A percentile compares a stretch with the other conserved stretches of the same genome.
These are phyloP conservation scores for Kwoniella dejecticola DNA, from an alignment of 768 basidiomycete genomes.

Conservation along the genomic window DNA sequence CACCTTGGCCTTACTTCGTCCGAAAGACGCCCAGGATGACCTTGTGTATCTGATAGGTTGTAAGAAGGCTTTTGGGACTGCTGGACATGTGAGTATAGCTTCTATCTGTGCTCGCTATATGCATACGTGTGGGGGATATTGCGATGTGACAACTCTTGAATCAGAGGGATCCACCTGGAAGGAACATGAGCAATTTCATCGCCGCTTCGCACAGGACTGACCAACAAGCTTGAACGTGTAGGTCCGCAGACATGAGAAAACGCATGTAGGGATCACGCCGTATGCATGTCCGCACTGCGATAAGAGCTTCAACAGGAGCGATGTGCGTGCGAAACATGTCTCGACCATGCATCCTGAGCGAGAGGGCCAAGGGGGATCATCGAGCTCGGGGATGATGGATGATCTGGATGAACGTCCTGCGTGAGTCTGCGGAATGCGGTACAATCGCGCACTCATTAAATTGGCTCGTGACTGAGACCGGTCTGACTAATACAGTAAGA, in stretches of 20 bases:
- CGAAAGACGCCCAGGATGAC: background rate
- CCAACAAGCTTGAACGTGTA: background rate
- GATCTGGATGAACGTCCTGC: conserved; percentile 7
- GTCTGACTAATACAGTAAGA: too few relatives aligned
- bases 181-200: background rate
- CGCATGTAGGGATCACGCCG: conserved; percentile 38
- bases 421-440: background rate
- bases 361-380: background rate
- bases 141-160: too few relatives aligned
- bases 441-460: too few relatives aligned
- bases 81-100: conserved; percentile 33
- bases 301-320: conserved; percentile 41
- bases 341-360: conserved; percentile 35
- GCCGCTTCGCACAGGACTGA: too few relatives aligned
- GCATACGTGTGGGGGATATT: too few relatives aligned
- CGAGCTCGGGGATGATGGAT: background rate
- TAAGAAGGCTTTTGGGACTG: conserved; percentile 40
- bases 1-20: background rate
- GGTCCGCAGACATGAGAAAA: conserved; percentile 38
- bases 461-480: too few relatives aligned
- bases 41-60: conserved; percentile 26
- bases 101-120: background rate
- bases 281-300: conserved; percentile 43
- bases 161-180: background rate
- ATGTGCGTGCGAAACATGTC: conserved; percentile 43